Conservation (phyloP, 2,329 filamentous ascomycete species). For the Graphium sp. region DNA sequence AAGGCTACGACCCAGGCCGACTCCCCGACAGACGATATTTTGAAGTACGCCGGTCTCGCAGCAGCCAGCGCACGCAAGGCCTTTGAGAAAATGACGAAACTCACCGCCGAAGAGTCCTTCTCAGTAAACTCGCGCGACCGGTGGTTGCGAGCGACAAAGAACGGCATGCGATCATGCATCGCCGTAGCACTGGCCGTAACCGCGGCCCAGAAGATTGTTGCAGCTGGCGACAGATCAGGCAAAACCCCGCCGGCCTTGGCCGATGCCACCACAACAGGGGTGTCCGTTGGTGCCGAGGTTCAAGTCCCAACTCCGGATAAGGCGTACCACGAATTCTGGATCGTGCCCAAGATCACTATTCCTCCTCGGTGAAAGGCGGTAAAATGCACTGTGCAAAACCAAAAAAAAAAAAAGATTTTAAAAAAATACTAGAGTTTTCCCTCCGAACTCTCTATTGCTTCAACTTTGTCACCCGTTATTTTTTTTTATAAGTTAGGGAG, state of each 20-base stretch:
- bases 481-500: too few relatives aligned
- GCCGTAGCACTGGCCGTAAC: constrained; percentile 48
- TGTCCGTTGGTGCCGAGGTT: constrained; percentile 14
- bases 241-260: too few relatives aligned
- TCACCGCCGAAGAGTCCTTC: constrained; percentile 34
- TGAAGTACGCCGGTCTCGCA: constrained; percentile 26
- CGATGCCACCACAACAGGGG: too few relatives aligned
- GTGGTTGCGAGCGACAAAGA: constrained; percentile 43
- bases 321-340: constrained; percentile 48
- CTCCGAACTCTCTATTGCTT: background rate
- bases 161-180: constrained; percentile 53
- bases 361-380: constrained; percentile 1
- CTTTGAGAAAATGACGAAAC: constrained; percentile 36
- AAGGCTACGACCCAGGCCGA: constrained; percentile 21
- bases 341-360: constrained; percentile 33
- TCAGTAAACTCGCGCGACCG: constrained; percentile 38
- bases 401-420: background rate
- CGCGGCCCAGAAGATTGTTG: constrained; percentile 38
- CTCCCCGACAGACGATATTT: constrained; percentile 19
- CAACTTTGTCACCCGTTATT: too few relatives aligned
- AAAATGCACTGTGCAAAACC: background rate
- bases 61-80: constrained; percentile 32
- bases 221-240: too few relatives aligned
- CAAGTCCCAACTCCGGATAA: constrained; percentile 34
- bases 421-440: background rate